phyloP scores from a whole-genome alignment of 768 basidiomycete genomes.

The Suillus weaverae region DNA sequence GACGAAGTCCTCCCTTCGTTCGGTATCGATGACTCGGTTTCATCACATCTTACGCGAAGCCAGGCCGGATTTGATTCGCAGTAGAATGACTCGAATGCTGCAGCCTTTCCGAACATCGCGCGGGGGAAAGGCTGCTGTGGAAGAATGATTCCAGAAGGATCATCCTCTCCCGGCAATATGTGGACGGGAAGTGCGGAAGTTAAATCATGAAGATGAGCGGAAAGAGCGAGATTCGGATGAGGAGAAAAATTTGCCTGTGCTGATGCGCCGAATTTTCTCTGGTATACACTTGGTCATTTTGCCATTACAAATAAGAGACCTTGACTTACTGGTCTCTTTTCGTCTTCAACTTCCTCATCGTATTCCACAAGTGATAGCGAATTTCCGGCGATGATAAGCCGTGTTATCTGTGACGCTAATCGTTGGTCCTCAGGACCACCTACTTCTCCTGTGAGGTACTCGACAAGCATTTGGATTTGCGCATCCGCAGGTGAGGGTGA shows the following conservation, averaged over 20 bases:
- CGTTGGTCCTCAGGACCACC: slow-evolving; percentile 68
- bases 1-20: slow-evolving; percentile 4
- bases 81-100: slow-evolving; percentile 59
- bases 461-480: slow-evolving; percentile 82
- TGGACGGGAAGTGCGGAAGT: slow-evolving; percentile 80
- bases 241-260: slow-evolving; percentile 58
- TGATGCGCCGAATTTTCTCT: slow-evolving; percentile 70
- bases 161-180: slow-evolving; percentile 82
- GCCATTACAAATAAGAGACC: background rate
- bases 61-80: slow-evolving; percentile 92
- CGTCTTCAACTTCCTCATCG: slow-evolving; percentile 38
- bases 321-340: slow-evolving; percentile 57
- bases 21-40: slow-evolving; percentile 6
- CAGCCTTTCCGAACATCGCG: slow-evolving; percentile 77
- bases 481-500: slow-evolving; percentile 60
- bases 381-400: slow-evolving; percentile 89
- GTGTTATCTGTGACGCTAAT: slow-evolving; percentile 70
- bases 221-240: slow-evolving; percentile 71
- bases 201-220: slow-evolving; percentile 72
- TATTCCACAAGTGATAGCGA: slow-evolving; percentile 60
- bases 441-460: slow-evolving; percentile 84
- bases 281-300: slow-evolving; percentile 18
- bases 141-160: slow-evolving; percentile 86
- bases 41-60: slow-evolving; percentile 57
- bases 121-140: slow-evolving; percentile 94